These are phyloP conservation scores for Cardamine chenopodiifolia DNA, from an alignment of 345 rosid species.

Conservation along the genomic window DNA sequence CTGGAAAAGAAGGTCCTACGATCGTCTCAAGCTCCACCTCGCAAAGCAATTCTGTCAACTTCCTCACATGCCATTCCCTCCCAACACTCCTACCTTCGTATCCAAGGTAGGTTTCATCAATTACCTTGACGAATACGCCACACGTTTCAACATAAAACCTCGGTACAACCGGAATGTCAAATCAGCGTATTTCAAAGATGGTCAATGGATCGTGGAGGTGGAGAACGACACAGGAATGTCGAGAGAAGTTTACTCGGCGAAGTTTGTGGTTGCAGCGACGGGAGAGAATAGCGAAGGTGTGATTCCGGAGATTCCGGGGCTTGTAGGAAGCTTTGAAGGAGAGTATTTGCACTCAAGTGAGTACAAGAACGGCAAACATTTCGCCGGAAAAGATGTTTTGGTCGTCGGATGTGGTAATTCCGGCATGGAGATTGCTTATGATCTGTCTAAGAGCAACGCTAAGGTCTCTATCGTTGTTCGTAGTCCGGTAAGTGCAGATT, in stretches of 20 bases:
- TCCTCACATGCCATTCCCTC: slow-evolving; percentile 53
- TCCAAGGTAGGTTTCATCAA: slow-evolving; percentile 45
- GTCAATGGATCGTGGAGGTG: slow-evolving; percentile 45
- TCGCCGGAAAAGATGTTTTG: slow-evolving; percentile 46
- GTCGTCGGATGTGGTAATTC: slow-evolving; percentile 74
- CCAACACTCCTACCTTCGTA: slow-evolving; percentile 46
- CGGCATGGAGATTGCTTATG: slow-evolving; percentile 69
- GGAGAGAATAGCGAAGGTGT: slow-evolving; percentile 54
- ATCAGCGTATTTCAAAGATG: slow-evolving; percentile 32
- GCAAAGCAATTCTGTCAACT: slow-evolving; percentile 58
- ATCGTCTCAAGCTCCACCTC: slow-evolving; percentile 55
- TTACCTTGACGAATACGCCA: slow-evolving; percentile 57
- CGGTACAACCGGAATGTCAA: slow-evolving; percentile 39
- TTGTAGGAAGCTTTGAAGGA: slow-evolving; percentile 45
- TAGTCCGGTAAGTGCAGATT: slow-evolving; percentile 42
- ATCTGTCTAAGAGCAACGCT: slow-evolving; percentile 47
- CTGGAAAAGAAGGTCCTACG: slow-evolving; percentile 57
- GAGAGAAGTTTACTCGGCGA: slow-evolving; percentile 42
- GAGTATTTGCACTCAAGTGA: slow-evolving; percentile 51
- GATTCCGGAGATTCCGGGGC: slow-evolving; percentile 48
- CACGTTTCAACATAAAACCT: slow-evolving; percentile 43
- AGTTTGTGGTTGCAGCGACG: slow-evolving; percentile 53
- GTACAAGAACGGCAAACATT: slow-evolving; percentile 43
- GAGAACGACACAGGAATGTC: not conserved
- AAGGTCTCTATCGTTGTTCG: slow-evolving; percentile 49